Conservation (phyloP, 257 asterid genomes). For the Salvia rosmarinus region DNA sequence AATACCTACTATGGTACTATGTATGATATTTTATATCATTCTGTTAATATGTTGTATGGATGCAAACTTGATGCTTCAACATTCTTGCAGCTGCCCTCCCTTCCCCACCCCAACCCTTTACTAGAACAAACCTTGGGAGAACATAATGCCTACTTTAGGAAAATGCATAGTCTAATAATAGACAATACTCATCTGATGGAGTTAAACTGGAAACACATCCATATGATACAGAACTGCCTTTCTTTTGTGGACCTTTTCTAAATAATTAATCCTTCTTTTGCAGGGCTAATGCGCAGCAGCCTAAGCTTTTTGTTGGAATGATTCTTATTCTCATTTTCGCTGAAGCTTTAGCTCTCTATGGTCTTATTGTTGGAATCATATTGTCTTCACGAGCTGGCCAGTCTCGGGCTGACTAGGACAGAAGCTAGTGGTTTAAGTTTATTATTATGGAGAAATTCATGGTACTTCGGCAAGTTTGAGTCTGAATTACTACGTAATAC, state of each 20-base stretch:
- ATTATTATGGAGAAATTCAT: neutral
- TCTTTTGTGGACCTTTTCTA: neutral
- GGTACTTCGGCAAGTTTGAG: conserved; percentile 10
- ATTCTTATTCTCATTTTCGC: conserved; percentile 77
- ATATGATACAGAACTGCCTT: neutral
- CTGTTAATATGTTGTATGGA: neutral
- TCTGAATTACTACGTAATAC: conserved; percentile 24
- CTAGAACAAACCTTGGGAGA: neutral
- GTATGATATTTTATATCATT: neutral
- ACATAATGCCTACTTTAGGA: neutral
- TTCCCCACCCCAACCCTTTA: no score
- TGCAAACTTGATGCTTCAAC: neutral
- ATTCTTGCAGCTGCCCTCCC: neutral
- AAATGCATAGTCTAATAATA: neutral
- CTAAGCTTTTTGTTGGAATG: conserved; percentile 79
- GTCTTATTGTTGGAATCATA: conserved; percentile 73
- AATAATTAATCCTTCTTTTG: conserved; percentile 16
- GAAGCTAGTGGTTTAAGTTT: neutral
- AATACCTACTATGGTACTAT: neutral
- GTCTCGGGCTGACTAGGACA: conserved; percentile 64
- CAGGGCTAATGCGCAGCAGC: conserved; percentile 81
- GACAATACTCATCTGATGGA: neutral
- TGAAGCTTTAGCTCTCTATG: conserved; percentile 75
- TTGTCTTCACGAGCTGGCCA: conserved; percentile 80
- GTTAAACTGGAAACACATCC: no score